Evolutionary conservation across 108 stramenopile species (phyloP), one percentile per base, ranked within the genome.

Genomic region (Cyclotella atomus): DNA sequence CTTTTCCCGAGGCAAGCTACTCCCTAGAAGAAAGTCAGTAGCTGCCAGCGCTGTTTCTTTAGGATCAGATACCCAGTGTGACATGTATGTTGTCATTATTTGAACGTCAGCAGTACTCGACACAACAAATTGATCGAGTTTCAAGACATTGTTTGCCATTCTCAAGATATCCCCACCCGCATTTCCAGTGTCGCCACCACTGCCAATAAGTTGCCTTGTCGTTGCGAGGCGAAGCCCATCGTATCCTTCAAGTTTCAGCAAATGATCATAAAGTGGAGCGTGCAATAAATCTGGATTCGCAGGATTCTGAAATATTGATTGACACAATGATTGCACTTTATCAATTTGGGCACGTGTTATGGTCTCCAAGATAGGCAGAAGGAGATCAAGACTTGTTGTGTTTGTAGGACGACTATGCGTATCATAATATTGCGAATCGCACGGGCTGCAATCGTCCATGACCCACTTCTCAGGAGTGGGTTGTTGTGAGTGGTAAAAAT

Each of bases 401-500:
- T 65, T 49, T 24, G 44, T 27, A 36, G 46, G 45, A 29, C 49
- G 19, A n/a, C 20, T 17, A 32, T 49, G 29, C 2, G 14, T 21
- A 19, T 43, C 19, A 47, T 32, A 52, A 63, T 53, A 61, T 41
- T 56, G 34, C 17, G 43, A 19, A 45, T 55, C 63, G 52, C 77
- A 78, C 9, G 69, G 69, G 34, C 49, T 64, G 56, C 32, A 59
- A 38, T 65, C 61, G 2, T 30, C 0, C 21, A 44, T 53, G n/a
- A 78, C 70, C 70, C 70, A 78, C 5, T 19, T 3, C 36, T 76
- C 76, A 41, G 76, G 77, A 41, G 77, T 75, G 19, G 79, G 79
- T 1, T 33, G 30, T 45, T 70, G 68, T 17, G 54, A 57, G 36
- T 70, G 68, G 55, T 70, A 70, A 47, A 70, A 46, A 45, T 70